These are phyloP conservation scores for Colletotrichum shisoi DNA, from an alignment of 2,329 filamentous ascomycete genomes.

Conservation along the genomic window DNA sequence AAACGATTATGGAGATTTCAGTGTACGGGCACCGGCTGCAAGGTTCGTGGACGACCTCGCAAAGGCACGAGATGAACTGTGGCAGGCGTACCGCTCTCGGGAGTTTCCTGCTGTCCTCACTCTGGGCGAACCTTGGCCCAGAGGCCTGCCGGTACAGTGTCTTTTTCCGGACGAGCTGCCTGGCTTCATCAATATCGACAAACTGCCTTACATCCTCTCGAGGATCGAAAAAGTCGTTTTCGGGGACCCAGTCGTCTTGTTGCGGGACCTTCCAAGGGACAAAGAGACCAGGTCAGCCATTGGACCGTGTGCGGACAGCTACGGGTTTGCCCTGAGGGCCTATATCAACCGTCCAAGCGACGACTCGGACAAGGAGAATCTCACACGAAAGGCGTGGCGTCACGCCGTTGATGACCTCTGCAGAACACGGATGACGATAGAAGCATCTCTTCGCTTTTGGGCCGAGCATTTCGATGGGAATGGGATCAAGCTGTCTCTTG, in stretches of 20 bases:
- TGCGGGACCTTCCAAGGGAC: neutral
- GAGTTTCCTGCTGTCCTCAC: constrained; percentile 16
- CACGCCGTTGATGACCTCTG: constrained; percentile 9
- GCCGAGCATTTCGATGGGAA: neutral
- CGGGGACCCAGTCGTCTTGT: neutral
- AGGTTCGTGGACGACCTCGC: constrained; percentile 17
- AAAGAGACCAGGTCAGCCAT: constrained; percentile 1
- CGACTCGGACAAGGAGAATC: neutral
- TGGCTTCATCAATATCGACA: neutral
- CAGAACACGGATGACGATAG: constrained; percentile 18
- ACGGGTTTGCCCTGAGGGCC: constrained; percentile 8
- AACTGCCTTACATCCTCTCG: neutral
- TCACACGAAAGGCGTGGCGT: constrained; percentile 18
- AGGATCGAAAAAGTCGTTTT: constrained; percentile 13
- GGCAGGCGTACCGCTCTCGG: constrained; percentile 1
- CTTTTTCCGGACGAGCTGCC: neutral
- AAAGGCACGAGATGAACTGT: constrained; percentile 12
- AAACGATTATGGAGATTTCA: neutral
- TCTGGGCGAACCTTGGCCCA: constrained; percentile 8
- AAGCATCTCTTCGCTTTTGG: constrained; percentile 29
- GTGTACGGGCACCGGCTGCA: neutral
- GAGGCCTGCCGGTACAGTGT: constrained; percentile 6
- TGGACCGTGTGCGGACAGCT: constrained; percentile 11
- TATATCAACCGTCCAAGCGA: neutral
- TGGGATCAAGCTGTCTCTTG: neutral